Base-by-base conservation (phyloP, 2,329 filamentous ascomycete species). In the Paecilomyces sp. region DNA sequence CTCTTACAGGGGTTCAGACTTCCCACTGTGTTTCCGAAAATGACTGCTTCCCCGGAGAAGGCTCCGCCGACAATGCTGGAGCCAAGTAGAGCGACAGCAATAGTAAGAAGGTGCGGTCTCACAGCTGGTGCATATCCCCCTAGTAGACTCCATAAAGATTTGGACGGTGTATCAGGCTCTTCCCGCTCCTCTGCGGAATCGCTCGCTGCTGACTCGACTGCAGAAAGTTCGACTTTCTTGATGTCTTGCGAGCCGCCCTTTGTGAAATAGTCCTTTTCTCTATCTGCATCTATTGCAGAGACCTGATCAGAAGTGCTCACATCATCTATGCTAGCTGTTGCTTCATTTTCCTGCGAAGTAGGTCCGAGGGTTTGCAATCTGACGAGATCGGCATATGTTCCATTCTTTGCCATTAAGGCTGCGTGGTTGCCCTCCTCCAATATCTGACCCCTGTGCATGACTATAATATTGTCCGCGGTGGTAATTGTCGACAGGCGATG, bases 11-110 rank as follows among this genome's bases (percentile, higher is more conserved):
- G 79, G 60, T 79, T 84, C 41, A 88, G 72, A 47, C 72, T 79
- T n/a, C 82, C 81, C 53, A 88, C 79, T 1, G 82, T 83, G 67
- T 84, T 81, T 54, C 85, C 85, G 60, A 88, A 86, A 50, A 88
- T 81, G 4, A 85, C 73, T 18, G 82, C 84, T 55, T 81, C 79
- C 0, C 78, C 83, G 18, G 82, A 81, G 68, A 83, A 87, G 0
- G 84, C 81, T 12, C 79, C 80, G 7, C 84, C 84, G 3, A 86
- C 82, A 41, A 86, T 72, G 54, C 76, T 71, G 0, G 83, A 77
- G 4, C 78, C 79, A 8, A 82, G 71, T 12, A 85, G 73, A 0
- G 81, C 83, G 8, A 82, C 53, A 1, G 80, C 57, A 0, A 85
- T 68, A 5, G 77, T 67, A 0, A 80, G 67, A 0, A 77, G 60